Evolutionary conservation across 192 early-diverging fungal species (phyloP).

Genomic region (Lunasporangiospora selenospora): DNA sequence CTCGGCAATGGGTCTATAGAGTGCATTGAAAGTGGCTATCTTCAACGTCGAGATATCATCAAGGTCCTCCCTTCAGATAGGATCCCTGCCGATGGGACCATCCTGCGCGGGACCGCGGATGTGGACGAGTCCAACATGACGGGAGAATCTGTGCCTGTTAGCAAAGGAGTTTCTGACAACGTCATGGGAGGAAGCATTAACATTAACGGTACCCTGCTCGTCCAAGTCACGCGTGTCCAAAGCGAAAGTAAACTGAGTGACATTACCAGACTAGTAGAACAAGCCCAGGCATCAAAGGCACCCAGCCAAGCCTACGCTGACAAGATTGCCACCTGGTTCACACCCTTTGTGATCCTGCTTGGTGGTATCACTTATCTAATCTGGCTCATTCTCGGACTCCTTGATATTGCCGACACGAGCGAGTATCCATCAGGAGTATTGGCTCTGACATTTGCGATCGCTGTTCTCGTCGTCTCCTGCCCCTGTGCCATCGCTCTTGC

Average conservation of each 20-base stretch:
- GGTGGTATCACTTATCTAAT: conserved; percentile 56
- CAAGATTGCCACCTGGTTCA: conserved; percentile 60
- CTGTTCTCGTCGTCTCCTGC: conserved; percentile 70
- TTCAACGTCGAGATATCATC: conserved; percentile 65
- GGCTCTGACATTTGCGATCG: conserved; percentile 56
- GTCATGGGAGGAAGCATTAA: conserved; percentile 72
- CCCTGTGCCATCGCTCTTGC: conserved; percentile 74
- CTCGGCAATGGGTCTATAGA: background rate
- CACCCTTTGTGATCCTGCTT: conserved; percentile 60
- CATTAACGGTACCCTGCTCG: conserved; percentile 51
- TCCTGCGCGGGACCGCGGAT: conserved; percentile 51
- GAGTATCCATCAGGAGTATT: conserved; percentile 48
- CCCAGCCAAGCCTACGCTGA: conserved; percentile 68
- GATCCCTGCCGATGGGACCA: conserved; percentile 70
- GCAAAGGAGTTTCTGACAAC: conserved; percentile 32
- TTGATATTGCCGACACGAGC: conserved; percentile 22
- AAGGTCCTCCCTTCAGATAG: conserved; percentile 64
- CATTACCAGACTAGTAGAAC: conserved; percentile 62
- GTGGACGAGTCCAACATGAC: conserved; percentile 82
- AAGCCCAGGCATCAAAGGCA: conserved; percentile 62
- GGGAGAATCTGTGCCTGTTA: conserved; percentile 72
- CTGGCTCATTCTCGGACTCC: conserved; percentile 53
- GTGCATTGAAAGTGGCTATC: conserved; percentile 19
- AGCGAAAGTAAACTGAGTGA: conserved; percentile 58
- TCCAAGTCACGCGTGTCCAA: conserved; percentile 65